Percentiles rank a stretch among this genome's conserved stretches.
Conservation (phyloP, 169 alveolate species). For the Theileria orientalis region DNA sequence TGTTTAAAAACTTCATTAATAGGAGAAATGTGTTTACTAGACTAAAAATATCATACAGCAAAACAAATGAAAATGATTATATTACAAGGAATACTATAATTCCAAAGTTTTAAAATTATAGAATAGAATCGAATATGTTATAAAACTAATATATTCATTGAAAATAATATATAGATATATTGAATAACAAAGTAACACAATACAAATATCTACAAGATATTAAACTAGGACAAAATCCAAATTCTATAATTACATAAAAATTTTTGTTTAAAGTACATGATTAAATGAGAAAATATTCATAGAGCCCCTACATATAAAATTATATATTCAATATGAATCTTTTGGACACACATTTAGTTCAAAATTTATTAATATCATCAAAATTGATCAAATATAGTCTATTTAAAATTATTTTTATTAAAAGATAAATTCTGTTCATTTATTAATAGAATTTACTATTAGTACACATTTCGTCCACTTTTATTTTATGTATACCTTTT, state of each 20-base stretch:
- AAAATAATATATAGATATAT: not conserved
- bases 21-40: not conserved
- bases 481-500: too few species aligned
- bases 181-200: not conserved
- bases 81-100: not conserved
- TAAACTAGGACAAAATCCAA: not conserved
- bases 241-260: not conserved
- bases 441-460: too few species aligned
- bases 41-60: not conserved
- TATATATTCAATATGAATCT: too few species aligned
- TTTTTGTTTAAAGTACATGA: too few species aligned
- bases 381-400: too few species aligned
- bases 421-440: too few species aligned
- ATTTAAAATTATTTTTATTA: too few species aligned
- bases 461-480: too few species aligned
- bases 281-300: too few species aligned
- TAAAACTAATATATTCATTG: not conserved
- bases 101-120: not conserved
- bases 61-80: not conserved
- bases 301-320: too few species aligned
- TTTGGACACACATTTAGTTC: too few species aligned
- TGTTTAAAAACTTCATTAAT: not conserved
- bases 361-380: too few species aligned
- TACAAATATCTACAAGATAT: not conserved
- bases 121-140: not conserved